Percentiles rank a stretch among this genome's conserved stretches.
These are phyloP conservation scores for Mortierella sp. DNA, from an alignment of 371 early-diverging fungal genomes.

Conservation along the genomic window DNA sequence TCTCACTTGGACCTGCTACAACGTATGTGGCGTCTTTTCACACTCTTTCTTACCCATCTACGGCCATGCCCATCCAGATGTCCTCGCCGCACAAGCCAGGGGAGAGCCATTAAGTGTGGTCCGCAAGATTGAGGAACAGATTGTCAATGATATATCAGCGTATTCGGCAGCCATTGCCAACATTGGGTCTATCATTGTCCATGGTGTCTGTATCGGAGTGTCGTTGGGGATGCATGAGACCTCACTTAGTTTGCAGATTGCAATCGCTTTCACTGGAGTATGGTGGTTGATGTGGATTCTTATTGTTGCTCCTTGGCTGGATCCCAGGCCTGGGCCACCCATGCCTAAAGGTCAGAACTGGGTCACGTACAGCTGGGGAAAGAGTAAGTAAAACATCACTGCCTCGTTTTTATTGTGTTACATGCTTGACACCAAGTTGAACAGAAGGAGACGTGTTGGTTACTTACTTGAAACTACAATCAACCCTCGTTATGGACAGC, in stretches of 20 bases:
- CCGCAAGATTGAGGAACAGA: conserved; percentile 49
- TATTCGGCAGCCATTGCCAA: conserved; percentile 60
- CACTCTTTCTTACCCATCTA: conserved; percentile 72
- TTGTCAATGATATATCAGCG: conserved; percentile 64
- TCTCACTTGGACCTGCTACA: conserved; percentile 38
- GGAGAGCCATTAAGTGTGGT: conserved; percentile 25
- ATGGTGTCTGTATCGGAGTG: conserved; percentile 62
- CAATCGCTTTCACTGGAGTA: conserved; percentile 63
- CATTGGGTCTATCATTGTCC: conserved; percentile 56
- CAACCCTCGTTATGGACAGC: conserved; percentile 2
- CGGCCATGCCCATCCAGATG: conserved; percentile 65
- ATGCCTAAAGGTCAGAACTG: conserved; percentile 67
- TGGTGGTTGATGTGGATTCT: conserved; percentile 65
- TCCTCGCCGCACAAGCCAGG: conserved; percentile 38
- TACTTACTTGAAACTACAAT: background rate
- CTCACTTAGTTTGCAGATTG: conserved; percentile 51
- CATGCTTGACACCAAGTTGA: too few relatives aligned
- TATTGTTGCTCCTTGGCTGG: conserved; percentile 59
- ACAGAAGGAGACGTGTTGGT: background rate
- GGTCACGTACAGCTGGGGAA: conserved; percentile 61
- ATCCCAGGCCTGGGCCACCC: conserved; percentile 69
- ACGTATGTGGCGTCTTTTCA: conserved; percentile 62
- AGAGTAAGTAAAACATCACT: conserved; percentile 18
- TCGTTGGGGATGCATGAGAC: conserved; percentile 50
- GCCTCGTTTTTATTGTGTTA: background rate